A percentile compares a stretch with the other conserved stretches of the same genome.
These are phyloP conservation scores for Fusarium goolgardi DNA, from an alignment of 2,329 filamentous ascomycete genomes.

Conservation along the genomic window DNA sequence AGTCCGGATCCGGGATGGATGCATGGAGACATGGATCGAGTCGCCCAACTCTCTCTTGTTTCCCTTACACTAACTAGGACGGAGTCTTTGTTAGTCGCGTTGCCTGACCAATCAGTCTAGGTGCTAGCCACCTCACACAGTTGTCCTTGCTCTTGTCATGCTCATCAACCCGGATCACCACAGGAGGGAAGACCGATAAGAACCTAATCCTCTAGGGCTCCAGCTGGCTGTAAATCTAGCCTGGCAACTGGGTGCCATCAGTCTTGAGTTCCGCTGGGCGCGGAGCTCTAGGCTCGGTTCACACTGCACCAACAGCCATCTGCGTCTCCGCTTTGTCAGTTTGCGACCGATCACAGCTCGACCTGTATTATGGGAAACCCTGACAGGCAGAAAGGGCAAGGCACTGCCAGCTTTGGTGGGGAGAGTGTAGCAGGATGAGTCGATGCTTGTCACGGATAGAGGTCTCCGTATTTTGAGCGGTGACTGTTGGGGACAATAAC, in stretches of 20 bases:
- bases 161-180: constrained; percentile 39
- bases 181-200: constrained; percentile 28
- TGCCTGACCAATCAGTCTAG: constrained; percentile 44
- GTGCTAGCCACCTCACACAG: constrained; percentile 43
- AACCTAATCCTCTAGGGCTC: constrained; percentile 36
- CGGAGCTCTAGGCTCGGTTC: constrained; percentile 20
- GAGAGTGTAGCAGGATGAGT: constrained; percentile 25
- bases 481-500: constrained; percentile 26
- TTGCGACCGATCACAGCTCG: constrained; percentile 30
- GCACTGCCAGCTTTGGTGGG: constrained; percentile 30
- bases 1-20: constrained; percentile 53
- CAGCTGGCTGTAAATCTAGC: constrained; percentile 33
- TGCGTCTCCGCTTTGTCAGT: constrained; percentile 38
- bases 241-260: constrained; percentile 31
- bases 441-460: constrained; percentile 22
- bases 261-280: constrained; percentile 31
- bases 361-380: constrained; percentile 15
- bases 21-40: constrained; percentile 44
- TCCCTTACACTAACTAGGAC: constrained; percentile 41
- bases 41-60: constrained; percentile 41
- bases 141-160: constrained; percentile 37
- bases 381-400: constrained; percentile 26
- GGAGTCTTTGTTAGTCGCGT: constrained; percentile 45
- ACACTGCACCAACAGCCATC: constrained; percentile 32
- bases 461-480: constrained; percentile 35